Evolutionary conservation across 352 stramenopile genomes (phyloP).

Genomic region (Globisporangium alternatum): DNA sequence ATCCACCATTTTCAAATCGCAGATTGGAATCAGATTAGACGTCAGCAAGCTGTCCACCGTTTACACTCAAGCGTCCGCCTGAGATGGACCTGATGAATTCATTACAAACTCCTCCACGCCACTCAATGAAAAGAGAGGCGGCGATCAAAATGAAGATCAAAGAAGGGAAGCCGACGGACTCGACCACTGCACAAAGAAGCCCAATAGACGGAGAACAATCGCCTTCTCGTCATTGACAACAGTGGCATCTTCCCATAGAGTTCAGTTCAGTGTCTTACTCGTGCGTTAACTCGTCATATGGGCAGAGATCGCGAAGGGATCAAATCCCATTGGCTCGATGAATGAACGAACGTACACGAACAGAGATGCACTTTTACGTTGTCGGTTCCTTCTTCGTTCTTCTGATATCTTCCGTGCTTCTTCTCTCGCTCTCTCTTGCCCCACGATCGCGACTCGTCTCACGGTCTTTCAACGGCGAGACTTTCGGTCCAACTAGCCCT

Average conservation of each 20-base stretch:
- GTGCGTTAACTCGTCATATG: background rate
- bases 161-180: background rate
- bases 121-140: background rate
- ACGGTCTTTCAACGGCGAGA: background rate
- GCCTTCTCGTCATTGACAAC: background rate
- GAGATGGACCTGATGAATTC: background rate
- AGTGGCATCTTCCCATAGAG: background rate
- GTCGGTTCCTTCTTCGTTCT: slow-evolving; percentile 1
- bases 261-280: background rate
- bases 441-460: no score
- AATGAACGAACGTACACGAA: background rate
- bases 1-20: background rate
- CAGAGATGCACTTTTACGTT: background rate
- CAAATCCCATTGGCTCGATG: background rate
- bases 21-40: background rate
- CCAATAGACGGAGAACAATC: background rate
- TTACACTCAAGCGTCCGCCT: background rate
- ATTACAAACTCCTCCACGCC: background rate
- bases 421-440: background rate
- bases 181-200: background rate
- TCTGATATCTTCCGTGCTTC: slow-evolving; percentile 1
- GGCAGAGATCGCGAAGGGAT: background rate
- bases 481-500: slow-evolving; percentile 19
- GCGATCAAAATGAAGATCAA: background rate
- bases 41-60: background rate